Conservation (phyloP, 176 grass and related monocot genomes). For the Eragrostis nindensis region DNA sequence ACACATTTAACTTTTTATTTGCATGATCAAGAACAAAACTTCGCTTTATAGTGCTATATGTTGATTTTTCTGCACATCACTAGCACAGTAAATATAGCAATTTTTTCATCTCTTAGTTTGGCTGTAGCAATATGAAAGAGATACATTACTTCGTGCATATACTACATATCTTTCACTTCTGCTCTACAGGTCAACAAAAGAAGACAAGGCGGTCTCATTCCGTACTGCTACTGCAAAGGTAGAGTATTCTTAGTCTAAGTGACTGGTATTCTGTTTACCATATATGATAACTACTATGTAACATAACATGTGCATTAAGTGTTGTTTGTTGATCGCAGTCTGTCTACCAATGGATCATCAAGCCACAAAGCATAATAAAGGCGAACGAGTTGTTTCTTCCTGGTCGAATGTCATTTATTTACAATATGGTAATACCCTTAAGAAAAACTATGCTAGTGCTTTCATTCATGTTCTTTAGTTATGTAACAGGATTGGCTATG, state of each 20-base stretch:
- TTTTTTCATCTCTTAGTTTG: too few relatives aligned
- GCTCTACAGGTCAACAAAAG: slow-evolving; percentile 62
- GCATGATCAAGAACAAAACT: background rate
- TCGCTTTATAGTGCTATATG: background rate
- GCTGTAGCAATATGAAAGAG: too few relatives aligned
- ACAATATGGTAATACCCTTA: slow-evolving; percentile 74
- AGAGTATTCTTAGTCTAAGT: slow-evolving; percentile 8
- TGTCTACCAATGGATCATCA: slow-evolving; percentile 97
- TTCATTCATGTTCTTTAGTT: slow-evolving; percentile 32
- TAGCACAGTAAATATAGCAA: background rate
- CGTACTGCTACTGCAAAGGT: slow-evolving; percentile 94
- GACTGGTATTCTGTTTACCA: background rate
- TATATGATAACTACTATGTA: background rate
- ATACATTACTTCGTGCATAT: too few relatives aligned
- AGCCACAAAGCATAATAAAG: slow-evolving; percentile 78
- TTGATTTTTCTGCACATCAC: slow-evolving; percentile 17
- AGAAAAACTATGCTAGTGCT: slow-evolving; percentile 4
- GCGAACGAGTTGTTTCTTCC: slow-evolving; percentile 96
- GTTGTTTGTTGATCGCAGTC: slow-evolving; percentile 44
- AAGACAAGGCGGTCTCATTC: slow-evolving; percentile 75
- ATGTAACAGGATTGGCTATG: background rate
- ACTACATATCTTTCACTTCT: slow-evolving; percentile 29
- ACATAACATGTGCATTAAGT: slow-evolving; percentile 28
- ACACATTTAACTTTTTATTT: background rate
- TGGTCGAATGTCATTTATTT: slow-evolving; percentile 97